phyloP scores from a whole-genome alignment of 228 moss, liverwort and hornwort genomes.

The Sphagnum fallax region DNA sequence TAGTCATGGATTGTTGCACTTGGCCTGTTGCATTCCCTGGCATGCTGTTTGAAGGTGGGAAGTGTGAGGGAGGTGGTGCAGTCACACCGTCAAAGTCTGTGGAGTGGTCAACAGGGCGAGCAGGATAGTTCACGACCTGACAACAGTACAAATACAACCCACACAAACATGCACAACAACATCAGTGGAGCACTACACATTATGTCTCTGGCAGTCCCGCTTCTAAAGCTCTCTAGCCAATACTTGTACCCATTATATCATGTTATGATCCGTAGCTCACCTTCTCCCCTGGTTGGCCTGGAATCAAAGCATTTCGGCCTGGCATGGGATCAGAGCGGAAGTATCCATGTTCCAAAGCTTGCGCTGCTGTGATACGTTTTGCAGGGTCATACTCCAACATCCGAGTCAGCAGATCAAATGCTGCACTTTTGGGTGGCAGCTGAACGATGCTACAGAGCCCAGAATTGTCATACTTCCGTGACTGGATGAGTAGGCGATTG shows the following conservation, averaged over 20 bases:
- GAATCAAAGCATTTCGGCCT: slow-evolving; percentile 88
- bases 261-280: slow-evolving; percentile 5
- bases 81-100: slow-evolving; percentile 91
- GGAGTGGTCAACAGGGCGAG: slow-evolving; percentile 85
- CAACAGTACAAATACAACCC: neutral
- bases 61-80: slow-evolving; percentile 55
- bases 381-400: slow-evolving; percentile 98
- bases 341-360: slow-evolving; percentile 95
- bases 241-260: too few species aligned
- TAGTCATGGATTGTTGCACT: slow-evolving; percentile 75
- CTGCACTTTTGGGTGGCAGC: slow-evolving; percentile 61
- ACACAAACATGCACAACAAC: too few species aligned
- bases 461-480: slow-evolving; percentile 85
- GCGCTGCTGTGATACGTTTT: slow-evolving; percentile 90
- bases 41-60: slow-evolving; percentile 48
- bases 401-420: slow-evolving; percentile 79
- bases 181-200: too few species aligned
- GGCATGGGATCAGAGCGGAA: slow-evolving; percentile 87
- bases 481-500: slow-evolving; percentile 72
- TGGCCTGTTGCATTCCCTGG: slow-evolving; percentile 33
- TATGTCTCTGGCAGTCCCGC: too few species aligned
- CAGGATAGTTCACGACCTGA: slow-evolving; percentile 54
- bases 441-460: slow-evolving; percentile 83
- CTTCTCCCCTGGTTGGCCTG: slow-evolving; percentile 80
- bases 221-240: too few species aligned